Evolutionary conservation across 2,329 filamentous ascomycete species (phyloP).

Genomic region (Trichoderma simmonsii): DNA sequence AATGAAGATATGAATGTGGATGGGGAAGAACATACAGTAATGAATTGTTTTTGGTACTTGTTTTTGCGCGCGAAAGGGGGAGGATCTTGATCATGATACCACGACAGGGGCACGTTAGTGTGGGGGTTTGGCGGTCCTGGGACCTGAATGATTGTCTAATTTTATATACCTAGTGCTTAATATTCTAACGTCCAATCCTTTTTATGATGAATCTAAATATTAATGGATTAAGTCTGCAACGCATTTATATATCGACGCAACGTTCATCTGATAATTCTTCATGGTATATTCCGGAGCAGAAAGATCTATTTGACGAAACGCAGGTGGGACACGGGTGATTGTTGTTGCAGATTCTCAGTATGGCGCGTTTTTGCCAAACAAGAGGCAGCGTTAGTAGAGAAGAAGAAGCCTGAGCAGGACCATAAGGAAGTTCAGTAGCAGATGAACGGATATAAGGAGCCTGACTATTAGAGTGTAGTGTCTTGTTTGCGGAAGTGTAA

Average conservation of each 20-base stretch:
- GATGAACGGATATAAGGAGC: no score
- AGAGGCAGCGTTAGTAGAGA: no score
- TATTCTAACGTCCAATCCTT: not conserved
- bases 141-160: not conserved
- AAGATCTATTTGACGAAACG: no score
- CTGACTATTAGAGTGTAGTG: no score
- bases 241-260: not conserved
- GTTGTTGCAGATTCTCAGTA: no score
- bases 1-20: not conserved
- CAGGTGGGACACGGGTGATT: no score
- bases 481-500: no score
- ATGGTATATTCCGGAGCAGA: no score
- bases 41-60: conserved; percentile 31
- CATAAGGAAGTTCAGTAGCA: no score
- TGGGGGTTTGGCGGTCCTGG: not conserved
- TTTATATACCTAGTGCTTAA: conserved; percentile 5
- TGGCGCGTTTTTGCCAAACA: no score
- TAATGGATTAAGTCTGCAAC: not conserved
- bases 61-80: not conserved
- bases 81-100: conserved; percentile 11
- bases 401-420: no score
- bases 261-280: no score
- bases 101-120: not conserved
- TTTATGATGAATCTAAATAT: not conserved
- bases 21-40: not conserved